These are phyloP conservation scores for Tylopilus rubrobrunneus DNA, from an alignment of 768 basidiomycete species.

Conservation along the genomic window DNA sequence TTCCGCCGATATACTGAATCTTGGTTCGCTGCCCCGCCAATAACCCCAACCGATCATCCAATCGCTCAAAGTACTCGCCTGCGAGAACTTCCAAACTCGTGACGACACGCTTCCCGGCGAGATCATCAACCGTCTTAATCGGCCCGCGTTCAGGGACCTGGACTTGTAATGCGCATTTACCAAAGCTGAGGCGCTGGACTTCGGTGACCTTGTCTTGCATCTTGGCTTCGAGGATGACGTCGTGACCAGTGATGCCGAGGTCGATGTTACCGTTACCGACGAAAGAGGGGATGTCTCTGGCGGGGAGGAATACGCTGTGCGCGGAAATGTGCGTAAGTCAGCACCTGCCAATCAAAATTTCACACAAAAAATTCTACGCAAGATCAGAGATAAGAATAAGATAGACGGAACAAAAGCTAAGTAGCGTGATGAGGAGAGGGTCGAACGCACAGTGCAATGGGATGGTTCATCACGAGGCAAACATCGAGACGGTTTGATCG, in stretches of 20 bases:
- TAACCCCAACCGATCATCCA: conserved; percentile 57
- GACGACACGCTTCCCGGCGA: conserved; percentile 89
- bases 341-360: neutral
- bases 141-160: conserved; percentile 81
- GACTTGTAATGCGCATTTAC: conserved; percentile 84
- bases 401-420: too few species aligned
- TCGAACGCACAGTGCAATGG: conserved; percentile 76
- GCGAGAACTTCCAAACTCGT: conserved; percentile 94
- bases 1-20: conserved; percentile 95
- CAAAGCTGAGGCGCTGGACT: conserved; percentile 82
- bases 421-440: neutral
- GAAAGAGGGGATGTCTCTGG: conserved; percentile 95
- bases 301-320: conserved; percentile 89
- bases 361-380: neutral
- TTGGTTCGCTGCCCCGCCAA: conserved; percentile 59
- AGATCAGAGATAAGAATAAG: too few species aligned
- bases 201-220: conserved; percentile 80
- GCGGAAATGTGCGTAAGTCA: neutral
- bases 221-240: conserved; percentile 88
- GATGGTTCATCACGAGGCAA: conserved; percentile 89
- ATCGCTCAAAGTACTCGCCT: conserved; percentile 64
- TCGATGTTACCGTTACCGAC: conserved; percentile 97
- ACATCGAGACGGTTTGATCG: conserved; percentile 87
- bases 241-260: conserved; percentile 96
- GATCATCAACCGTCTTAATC: conserved; percentile 68